A percentile compares a stretch with the other conserved stretches of the same genome.
phyloP scores from a whole-genome alignment of 2,329 filamentous ascomycete species.

The Bipolaris zeicola region DNA sequence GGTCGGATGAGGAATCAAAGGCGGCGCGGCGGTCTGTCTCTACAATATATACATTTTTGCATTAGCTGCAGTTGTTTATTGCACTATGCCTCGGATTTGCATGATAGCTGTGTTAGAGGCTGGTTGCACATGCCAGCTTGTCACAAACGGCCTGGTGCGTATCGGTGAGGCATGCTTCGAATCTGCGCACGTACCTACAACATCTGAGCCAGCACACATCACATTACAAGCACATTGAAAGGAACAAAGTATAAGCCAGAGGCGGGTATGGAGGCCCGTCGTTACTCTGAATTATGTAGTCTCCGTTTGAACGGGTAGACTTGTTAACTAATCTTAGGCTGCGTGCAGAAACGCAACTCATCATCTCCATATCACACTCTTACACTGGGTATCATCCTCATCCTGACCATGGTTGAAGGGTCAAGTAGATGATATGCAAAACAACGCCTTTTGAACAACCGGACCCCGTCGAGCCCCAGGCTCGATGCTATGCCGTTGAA shows the following conservation, averaged over 20 bases:
- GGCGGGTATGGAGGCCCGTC: conserved; percentile 18
- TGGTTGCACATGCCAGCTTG: conserved; percentile 13
- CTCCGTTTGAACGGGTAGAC: conserved; percentile 19
- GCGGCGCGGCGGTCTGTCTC: too few species aligned
- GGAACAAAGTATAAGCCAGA: conserved; percentile 3
- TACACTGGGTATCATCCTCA: conserved; percentile 40
- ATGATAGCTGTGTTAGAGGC: too few species aligned
- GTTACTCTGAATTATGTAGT: conserved; percentile 26
- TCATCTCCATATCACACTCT: conserved; percentile 29
- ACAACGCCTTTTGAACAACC: conserved; percentile 45
- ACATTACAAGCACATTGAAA: background rate
- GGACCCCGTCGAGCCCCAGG: conserved; percentile 37
- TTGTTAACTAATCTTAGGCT: conserved; percentile 30
- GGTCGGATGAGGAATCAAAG: too few species aligned
- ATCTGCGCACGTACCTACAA: background rate
- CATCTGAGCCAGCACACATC: conserved; percentile 1
- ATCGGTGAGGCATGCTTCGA: background rate
- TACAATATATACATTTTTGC: too few species aligned
- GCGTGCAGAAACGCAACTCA: conserved; percentile 24
- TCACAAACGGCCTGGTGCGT: background rate
- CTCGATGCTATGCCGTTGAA: conserved; percentile 65
- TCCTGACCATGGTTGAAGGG: conserved; percentile 48
- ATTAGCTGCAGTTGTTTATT: too few species aligned
- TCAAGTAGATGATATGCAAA: conserved; percentile 45
- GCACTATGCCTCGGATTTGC: too few species aligned